These are phyloP conservation scores for Penicillium pulvis DNA, from an alignment of 495 filamentous ascomycete genomes.

Conservation along the genomic window DNA sequence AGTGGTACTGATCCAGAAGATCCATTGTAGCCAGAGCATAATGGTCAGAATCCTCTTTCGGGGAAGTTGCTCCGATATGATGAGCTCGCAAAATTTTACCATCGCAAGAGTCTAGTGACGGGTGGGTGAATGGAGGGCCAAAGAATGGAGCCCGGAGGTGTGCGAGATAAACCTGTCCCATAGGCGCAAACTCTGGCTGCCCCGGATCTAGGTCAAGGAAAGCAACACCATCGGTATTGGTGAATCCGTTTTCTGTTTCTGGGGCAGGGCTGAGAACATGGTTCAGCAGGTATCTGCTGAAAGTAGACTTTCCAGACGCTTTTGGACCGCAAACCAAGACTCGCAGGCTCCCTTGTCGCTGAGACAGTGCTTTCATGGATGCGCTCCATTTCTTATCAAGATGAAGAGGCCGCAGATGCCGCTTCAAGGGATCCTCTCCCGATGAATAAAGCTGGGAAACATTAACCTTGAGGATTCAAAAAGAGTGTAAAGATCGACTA, in stretches of 20 bases:
- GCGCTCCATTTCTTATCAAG: constrained; percentile 65
- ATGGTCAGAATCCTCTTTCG: constrained; percentile 68
- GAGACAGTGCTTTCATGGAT: constrained; percentile 44
- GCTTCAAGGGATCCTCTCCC: constrained; percentile 49
- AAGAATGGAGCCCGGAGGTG: constrained; percentile 65
- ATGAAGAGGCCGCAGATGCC: constrained; percentile 60
- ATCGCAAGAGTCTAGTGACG: constrained; percentile 41
- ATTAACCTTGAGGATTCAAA: constrained; percentile 11
- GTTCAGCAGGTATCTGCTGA: constrained; percentile 75
- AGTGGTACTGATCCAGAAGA: constrained; percentile 65
- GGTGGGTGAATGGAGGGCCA: constrained; percentile 75
- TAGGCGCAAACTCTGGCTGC: constrained; percentile 78
- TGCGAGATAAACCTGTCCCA: constrained; percentile 75
- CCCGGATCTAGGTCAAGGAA: constrained; percentile 83
- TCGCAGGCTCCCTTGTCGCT: constrained; percentile 37
- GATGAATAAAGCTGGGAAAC: constrained; percentile 45
- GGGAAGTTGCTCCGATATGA: constrained; percentile 69
- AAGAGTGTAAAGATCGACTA: not conserved
- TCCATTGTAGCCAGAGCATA: constrained; percentile 70
- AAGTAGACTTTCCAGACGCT: constrained; percentile 84
- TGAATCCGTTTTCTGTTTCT: constrained; percentile 35
- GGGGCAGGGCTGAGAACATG: constrained; percentile 61
- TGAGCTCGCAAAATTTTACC: constrained; percentile 63
- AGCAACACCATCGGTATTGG: constrained; percentile 50
- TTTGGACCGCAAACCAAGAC: constrained; percentile 78